These are phyloP conservation scores for Chlorella sp. DNA, from an alignment of 139 green algal species.

Conservation along the genomic window DNA sequence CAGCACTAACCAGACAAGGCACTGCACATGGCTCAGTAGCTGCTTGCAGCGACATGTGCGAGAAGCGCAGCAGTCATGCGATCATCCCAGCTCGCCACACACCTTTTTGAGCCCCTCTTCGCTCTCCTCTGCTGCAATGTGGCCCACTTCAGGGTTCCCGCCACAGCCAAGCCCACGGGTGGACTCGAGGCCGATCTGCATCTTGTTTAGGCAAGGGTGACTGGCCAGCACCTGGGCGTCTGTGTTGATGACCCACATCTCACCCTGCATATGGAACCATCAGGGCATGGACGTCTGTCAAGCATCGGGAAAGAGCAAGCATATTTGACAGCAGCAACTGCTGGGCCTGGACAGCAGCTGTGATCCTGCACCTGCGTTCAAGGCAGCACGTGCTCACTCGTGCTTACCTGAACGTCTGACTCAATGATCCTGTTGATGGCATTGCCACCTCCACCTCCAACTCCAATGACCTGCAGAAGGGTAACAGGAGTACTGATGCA, in stretches of 20 bases:
- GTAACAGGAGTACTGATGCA: too few relatives aligned
- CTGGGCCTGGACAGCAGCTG: too few relatives aligned
- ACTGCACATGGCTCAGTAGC: too few relatives aligned
- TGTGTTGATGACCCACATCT: conserved; percentile 93
- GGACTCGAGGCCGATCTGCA: conserved; percentile 87
- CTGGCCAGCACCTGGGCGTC: conserved; percentile 90
- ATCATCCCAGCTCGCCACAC: too few relatives aligned
- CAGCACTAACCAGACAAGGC: too few relatives aligned
- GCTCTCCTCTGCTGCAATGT: conserved; percentile 83
- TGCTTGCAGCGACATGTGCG: too few relatives aligned
- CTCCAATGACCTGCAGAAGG: conserved; percentile 92
- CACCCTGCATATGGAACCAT: conserved; percentile 2
- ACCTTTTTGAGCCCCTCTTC: conserved; percentile 59
- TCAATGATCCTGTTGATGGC: conserved; percentile 95
- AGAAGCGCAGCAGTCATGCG: too few relatives aligned
- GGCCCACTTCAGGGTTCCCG: conserved; percentile 86
- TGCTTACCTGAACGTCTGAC: conserved; percentile 77
- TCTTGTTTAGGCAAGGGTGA: conserved; percentile 72
- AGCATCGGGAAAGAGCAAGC: too few relatives aligned
- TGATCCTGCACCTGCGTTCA: too few relatives aligned
- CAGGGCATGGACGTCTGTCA: too few relatives aligned
- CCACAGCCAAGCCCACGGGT: conserved; percentile 89
- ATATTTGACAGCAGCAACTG: too few relatives aligned
- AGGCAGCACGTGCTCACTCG: too few relatives aligned
- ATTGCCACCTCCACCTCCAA: conserved; percentile 92